Percentiles rank a stretch among this genome's conserved stretches.
Conservation (phyloP, 345 rosid species). For the Brassica carinata region DNA sequence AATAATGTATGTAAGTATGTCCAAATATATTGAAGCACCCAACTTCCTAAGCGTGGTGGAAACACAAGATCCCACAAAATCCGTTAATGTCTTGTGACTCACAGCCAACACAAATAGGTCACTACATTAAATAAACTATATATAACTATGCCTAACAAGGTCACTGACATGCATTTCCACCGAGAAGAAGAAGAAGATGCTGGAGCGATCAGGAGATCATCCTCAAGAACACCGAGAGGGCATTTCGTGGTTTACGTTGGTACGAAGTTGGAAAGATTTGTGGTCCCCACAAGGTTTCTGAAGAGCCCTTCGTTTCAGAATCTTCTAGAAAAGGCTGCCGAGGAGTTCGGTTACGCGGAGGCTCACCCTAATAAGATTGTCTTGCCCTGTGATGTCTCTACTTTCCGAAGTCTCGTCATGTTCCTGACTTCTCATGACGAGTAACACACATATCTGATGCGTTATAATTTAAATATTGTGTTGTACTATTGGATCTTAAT, state of each 20-base stretch:
- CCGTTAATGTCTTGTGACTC: slow-evolving; percentile 30
- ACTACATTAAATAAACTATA: slow-evolving; percentile 5
- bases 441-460: slow-evolving; percentile 7
- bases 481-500: slow-evolving; percentile 14
- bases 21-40: slow-evolving; percentile 21
- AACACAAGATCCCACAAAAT: slow-evolving; percentile 40
- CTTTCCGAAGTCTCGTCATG: slow-evolving; percentile 31
- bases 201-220: slow-evolving; percentile 4
- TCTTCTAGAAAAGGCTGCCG: slow-evolving; percentile 41
- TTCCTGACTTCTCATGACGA: slow-evolving; percentile 26
- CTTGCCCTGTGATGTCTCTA: slow-evolving; percentile 43
- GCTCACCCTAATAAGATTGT: slow-evolving; percentile 39
- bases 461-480: background rate
- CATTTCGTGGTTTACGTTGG: slow-evolving; percentile 43
- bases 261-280: slow-evolving; percentile 35
- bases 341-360: slow-evolving; percentile 36
- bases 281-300: slow-evolving; percentile 37
- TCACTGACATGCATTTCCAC: slow-evolving; percentile 27
- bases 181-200: slow-evolving; percentile 12
- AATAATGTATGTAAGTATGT: slow-evolving; percentile 1
- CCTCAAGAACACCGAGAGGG: slow-evolving; percentile 34
- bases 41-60: slow-evolving; percentile 29
- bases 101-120: slow-evolving; percentile 11
- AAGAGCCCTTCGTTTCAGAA: slow-evolving; percentile 33
- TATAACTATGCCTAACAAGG: slow-evolving; percentile 34